Conservation (phyloP, 129 eudicot species). For the Pittosporum tobira region DNA sequence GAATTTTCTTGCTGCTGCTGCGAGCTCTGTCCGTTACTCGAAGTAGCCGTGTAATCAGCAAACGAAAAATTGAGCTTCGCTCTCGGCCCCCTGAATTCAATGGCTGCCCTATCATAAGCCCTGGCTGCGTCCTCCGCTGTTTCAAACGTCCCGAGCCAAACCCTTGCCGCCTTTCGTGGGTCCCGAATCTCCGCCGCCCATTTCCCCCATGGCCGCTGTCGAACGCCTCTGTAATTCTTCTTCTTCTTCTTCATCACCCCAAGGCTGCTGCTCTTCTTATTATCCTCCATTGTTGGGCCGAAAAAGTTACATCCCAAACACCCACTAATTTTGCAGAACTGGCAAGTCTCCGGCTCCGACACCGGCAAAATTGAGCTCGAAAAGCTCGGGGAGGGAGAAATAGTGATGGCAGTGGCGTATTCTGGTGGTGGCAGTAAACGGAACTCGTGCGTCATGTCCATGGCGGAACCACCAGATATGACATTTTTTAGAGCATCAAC, state of each 20-base stretch:
- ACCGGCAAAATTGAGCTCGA: slow-evolving; percentile 5
- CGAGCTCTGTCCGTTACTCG: not conserved
- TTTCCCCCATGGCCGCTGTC: slow-evolving; percentile 48
- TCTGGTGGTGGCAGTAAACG: not conserved
- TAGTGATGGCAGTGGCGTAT: not conserved
- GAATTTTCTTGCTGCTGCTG: not conserved
- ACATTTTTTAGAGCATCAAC: slow-evolving; percentile 25
- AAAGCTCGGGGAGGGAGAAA: not conserved
- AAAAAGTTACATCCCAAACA: slow-evolving; percentile 38
- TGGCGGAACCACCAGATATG: slow-evolving; percentile 14
- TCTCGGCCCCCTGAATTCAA: slow-evolving; percentile 34
- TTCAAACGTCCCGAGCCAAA: slow-evolving; percentile 40
- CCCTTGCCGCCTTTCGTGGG: slow-evolving; percentile 33
- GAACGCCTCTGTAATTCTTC: slow-evolving; percentile 39
- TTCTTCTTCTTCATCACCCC: slow-evolving; percentile 9
- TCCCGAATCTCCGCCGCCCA: slow-evolving; percentile 49
- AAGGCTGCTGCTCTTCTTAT: not conserved
- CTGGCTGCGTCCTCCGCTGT: slow-evolving; percentile 36
- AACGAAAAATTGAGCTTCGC: slow-evolving; percentile 34
- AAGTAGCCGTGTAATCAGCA: slow-evolving; percentile 9
- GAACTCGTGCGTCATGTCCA: not conserved
- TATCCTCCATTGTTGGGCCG: not conserved
- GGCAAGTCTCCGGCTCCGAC: slow-evolving; percentile 18
- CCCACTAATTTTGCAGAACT: slow-evolving; percentile 20
- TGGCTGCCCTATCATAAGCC: slow-evolving; percentile 32